A percentile compares a stretch with the other conserved stretches of the same genome.
Evolutionary conservation across 129 eudicot genomes (phyloP).

Genomic region (Flaveria linearis): DNA sequence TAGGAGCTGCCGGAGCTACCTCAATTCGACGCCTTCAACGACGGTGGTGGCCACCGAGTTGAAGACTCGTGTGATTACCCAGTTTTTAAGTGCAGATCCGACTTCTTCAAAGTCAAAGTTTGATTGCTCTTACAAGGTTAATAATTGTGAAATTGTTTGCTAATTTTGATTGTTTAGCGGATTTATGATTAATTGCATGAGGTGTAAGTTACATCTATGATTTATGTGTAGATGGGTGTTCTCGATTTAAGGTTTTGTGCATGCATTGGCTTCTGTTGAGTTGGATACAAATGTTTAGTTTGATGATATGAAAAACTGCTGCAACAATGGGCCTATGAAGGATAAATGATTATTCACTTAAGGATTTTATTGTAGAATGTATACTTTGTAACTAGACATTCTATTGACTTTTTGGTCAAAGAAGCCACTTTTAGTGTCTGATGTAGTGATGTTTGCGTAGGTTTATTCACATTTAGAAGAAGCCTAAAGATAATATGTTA

Average conservation of each 20-base stretch:
- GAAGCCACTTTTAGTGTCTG: background rate
- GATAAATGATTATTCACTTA: background rate
- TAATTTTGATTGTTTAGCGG: background rate
- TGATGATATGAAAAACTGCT: background rate
- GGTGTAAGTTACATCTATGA: constrained; percentile 9
- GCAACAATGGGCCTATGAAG: too few species aligned
- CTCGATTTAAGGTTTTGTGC: background rate
- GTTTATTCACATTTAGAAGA: background rate
- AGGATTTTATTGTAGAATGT: background rate
- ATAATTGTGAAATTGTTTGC: background rate
- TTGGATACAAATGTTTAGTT: background rate
- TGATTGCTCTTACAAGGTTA: constrained; percentile 33
- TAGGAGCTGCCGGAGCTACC: constrained; percentile 33
- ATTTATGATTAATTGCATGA: background rate
- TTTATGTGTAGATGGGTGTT: background rate
- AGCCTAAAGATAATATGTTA: background rate
- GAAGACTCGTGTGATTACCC: constrained; percentile 13
- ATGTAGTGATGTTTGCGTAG: background rate
- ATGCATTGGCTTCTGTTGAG: background rate
- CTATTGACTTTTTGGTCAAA: constrained; percentile 11
- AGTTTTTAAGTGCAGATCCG: constrained; percentile 15
- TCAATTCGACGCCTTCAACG: constrained; percentile 29
- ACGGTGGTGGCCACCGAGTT: constrained; percentile 9
- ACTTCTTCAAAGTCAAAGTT: constrained; percentile 27
- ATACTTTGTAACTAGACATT: background rate